These are phyloP conservation scores for Malus hybrid DNA, from an alignment of 331 rosid genomes.

Conservation along the genomic window DNA sequence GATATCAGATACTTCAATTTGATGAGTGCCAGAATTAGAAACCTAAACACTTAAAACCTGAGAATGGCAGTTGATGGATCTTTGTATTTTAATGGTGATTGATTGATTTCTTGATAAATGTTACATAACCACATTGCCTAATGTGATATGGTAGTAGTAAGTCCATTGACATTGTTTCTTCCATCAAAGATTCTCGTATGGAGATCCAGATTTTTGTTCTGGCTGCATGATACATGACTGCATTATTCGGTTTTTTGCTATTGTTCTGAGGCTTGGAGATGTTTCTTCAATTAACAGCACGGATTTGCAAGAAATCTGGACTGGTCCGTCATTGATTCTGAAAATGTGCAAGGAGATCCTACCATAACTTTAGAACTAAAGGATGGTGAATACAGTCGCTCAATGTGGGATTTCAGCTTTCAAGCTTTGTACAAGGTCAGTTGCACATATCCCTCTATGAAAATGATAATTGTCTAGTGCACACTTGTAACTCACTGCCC, in stretches of 20 bases:
- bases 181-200: not conserved
- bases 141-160: not conserved
- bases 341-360: conserved; percentile 67
- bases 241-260: not conserved
- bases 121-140: not conserved
- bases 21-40: not conserved
- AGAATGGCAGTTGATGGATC: not conserved
- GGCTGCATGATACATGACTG: not conserved
- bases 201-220: not conserved
- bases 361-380: conserved; percentile 66
- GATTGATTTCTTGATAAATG: not conserved
- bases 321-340: conserved; percentile 71
- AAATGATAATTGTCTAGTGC: not conserved
- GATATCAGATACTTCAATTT: not conserved
- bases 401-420: conserved; percentile 91
- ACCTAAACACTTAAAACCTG: not conserved
- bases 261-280: conserved; percentile 9
- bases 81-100: not conserved
- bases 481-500: not conserved
- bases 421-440: conserved; percentile 83
- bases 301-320: conserved; percentile 89
- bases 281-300: conserved; percentile 48
- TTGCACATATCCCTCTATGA: not conserved
- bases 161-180: not conserved
- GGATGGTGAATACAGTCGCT: conserved; percentile 71